These are phyloP conservation scores for Didymella pinodella DNA, from an alignment of 2,329 filamentous ascomycete species.

Conservation along the genomic window DNA sequence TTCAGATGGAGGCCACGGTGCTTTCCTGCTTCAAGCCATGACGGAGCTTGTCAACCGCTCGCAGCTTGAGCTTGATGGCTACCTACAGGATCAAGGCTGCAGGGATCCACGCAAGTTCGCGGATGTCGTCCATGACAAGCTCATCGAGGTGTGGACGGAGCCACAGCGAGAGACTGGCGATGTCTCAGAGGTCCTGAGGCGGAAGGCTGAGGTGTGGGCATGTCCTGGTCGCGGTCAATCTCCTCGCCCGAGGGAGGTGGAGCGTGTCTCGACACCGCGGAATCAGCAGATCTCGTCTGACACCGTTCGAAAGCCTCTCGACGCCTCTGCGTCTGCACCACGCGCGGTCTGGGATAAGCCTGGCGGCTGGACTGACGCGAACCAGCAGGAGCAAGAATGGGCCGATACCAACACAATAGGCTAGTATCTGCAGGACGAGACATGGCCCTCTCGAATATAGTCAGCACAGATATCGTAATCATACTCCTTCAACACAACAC, in stretches of 20 bases:
- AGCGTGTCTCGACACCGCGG: not conserved
- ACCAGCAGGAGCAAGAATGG: not conserved
- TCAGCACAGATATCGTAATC: not conserved
- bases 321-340: not conserved
- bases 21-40: conserved; percentile 15
- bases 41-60: conserved; percentile 3
- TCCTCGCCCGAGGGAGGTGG: not conserved
- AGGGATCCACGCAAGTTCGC: conserved; percentile 1
- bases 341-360: not conserved
- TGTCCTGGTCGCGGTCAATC: not conserved
- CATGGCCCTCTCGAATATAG: not conserved
- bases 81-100: not conserved
- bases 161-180: not conserved
- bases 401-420: not conserved
- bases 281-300: too few species aligned
- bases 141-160: conserved; percentile 4
- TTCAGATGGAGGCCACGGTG: not conserved
- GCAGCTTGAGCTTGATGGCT: not conserved
- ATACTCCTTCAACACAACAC: conserved; percentile 28
- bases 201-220: conserved; percentile 4
- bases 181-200: not conserved
- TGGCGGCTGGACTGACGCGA: not conserved
- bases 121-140: conserved; percentile 4
- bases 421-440: not conserved
- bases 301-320: not conserved